Evolutionary conservation across 345 rosid genomes (phyloP).

Genomic region (Durio zibethinus): DNA sequence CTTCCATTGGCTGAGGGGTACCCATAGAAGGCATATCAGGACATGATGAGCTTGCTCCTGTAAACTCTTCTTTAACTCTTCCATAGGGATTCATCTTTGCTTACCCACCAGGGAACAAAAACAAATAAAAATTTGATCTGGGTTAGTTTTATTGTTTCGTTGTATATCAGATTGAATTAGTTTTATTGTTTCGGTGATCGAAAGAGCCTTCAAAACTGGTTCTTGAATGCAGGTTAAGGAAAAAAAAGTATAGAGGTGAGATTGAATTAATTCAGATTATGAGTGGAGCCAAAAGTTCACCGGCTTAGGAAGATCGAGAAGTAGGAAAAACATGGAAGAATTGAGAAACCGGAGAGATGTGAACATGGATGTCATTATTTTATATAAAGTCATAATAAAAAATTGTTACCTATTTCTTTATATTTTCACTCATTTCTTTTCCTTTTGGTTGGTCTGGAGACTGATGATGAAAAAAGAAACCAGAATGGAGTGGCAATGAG

Average conservation of each 20-base stretch:
- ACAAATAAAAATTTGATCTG: not conserved
- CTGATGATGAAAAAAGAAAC: not conserved
- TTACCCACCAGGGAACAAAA: no score
- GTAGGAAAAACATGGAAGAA: not conserved
- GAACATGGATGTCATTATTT: not conserved
- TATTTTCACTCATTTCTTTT: not conserved
- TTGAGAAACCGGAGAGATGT: not conserved
- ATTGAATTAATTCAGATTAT: not conserved
- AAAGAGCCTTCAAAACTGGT: not conserved
- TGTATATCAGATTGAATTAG: not conserved
- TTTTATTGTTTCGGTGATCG: not conserved
- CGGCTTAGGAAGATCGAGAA: not conserved
- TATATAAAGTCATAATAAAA: not conserved
- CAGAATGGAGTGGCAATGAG: conserved; percentile 16
- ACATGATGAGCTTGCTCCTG: conserved; percentile 16
- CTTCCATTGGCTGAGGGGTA: conserved; percentile 60
- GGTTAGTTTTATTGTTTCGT: not conserved
- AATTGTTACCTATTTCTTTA: not conserved
- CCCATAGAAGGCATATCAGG: not conserved
- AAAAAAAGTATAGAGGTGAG: not conserved
- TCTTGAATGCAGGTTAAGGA: not conserved
- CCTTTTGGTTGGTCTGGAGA: not conserved
- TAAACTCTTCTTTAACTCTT: conserved; percentile 15
- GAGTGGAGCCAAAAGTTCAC: not conserved
- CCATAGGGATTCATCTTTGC: conserved; percentile 8